Evolutionary conservation across 2,329 filamentous ascomycete species (phyloP).

Genomic region (Nigrospora sphaerica): DNA sequence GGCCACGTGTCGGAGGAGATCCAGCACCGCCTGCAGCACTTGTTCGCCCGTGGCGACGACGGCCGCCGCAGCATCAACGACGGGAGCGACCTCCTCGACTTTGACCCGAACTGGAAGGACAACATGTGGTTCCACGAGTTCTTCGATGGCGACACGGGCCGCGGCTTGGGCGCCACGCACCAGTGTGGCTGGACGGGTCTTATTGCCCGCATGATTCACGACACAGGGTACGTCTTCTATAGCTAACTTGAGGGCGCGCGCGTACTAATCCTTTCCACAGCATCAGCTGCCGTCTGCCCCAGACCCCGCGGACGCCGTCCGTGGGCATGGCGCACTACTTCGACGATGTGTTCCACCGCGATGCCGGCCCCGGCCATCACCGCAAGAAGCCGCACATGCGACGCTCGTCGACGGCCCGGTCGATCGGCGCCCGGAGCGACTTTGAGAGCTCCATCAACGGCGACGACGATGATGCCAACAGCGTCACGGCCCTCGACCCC

Average conservation of each 20-base stretch:
- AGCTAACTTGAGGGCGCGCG: background rate
- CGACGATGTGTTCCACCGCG: conserved; percentile 72
- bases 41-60: conserved; percentile 78
- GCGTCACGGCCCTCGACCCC: conserved; percentile 42
- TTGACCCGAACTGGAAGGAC: conserved; percentile 88
- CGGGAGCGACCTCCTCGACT: conserved; percentile 79
- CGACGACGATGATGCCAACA: conserved; percentile 40
- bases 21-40: conserved; percentile 87
- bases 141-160: conserved; percentile 87
- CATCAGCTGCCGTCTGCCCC: conserved; percentile 81
- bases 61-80: conserved; percentile 84
- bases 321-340: conserved; percentile 89
- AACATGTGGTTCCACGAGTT: conserved; percentile 96
- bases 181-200: conserved; percentile 96
- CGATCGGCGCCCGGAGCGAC: conserved; percentile 78
- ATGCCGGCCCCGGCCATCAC: conserved; percentile 24
- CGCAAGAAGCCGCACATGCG: conserved; percentile 51
- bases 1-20: conserved; percentile 92
- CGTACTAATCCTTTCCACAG: conserved; percentile 42
- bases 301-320: conserved; percentile 84
- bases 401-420: conserved; percentile 74
- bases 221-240: conserved; percentile 69
- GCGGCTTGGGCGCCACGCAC: conserved; percentile 84
- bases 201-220: conserved; percentile 94
- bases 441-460: conserved; percentile 50